Base-by-base conservation (phyloP, 2,329 filamentous ascomycete genomes). In the Fusarium sp. region DNA sequence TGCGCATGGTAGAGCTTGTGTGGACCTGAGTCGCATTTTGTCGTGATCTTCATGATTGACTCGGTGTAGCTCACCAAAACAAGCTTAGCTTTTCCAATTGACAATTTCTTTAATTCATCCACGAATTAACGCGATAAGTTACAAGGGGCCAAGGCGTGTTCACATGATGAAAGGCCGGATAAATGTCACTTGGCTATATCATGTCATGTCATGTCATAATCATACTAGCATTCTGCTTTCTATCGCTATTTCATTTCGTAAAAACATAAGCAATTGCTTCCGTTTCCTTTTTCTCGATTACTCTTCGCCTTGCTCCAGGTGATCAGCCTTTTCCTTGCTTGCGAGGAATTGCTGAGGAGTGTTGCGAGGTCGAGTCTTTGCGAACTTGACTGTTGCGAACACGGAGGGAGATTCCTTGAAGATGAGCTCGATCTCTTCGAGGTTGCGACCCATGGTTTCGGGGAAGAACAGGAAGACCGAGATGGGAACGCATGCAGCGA, bases 401-500 rank as follows among this genome's bases (percentile, higher is more conserved):
- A 64, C 62, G 1, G 74, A 70, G 1, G 73, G 73, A 0, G 73
- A 75, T 42, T 75, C 73, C 42, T 54, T 73, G 51, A 80, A 80
- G 39, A 80, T 69, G 35, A 76, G 73, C 47, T 80, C 77, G 38
- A 80, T 77, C 70, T 80, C 78, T 30, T 80, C 79, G 1, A 80
- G 68, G 64, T 66, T 78, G n/a, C 79, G 73, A 2, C 77, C 78
- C 69, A 77, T 79, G 20, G 79, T 80, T 42, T 85, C 84, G 7
- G 86, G 80, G 64, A 80, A 80, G 61, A 79, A 74, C 48, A 80
- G 75, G 63, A 72, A 80, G 5, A 85, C 85, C 20, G 83, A 81
- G 11, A 85, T 81, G 14, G 86, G 79, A 44, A 87, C 85, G 13
- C 82, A 77, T 28, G 83, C 83, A 70, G 85, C 84, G 53, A 87